Conservation (phyloP, 176 grass and related monocot genomes). For the Saccharum officinarum region DNA sequence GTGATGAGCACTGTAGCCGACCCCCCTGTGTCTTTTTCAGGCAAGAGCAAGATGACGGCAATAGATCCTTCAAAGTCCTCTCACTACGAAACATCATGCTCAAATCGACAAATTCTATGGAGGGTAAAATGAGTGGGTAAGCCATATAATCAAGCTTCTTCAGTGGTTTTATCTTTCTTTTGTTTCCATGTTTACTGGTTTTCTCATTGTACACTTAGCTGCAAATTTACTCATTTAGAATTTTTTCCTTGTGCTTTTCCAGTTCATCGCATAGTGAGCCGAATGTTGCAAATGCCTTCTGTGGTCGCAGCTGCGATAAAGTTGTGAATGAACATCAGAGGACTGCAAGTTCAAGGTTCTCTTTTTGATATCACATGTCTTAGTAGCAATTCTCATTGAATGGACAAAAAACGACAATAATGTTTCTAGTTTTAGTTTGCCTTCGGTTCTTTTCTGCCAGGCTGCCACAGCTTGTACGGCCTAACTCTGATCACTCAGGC, state of each 20-base stretch:
- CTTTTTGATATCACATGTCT: conserved; percentile 35
- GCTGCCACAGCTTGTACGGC: neutral
- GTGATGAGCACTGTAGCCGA: conserved; percentile 1
- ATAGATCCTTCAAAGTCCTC: conserved; percentile 58
- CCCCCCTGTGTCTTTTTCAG: conserved; percentile 44
- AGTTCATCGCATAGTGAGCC: conserved; percentile 88
- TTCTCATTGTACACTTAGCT: conserved; percentile 22
- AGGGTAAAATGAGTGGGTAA: conserved; percentile 74
- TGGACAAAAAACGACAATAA: conserved; percentile 12
- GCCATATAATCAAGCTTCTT: conserved; percentile 4
- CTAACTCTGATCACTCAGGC: neutral
- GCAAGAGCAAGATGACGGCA: conserved; percentile 76
- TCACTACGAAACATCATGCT: conserved; percentile 81
- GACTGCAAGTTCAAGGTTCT: conserved; percentile 95
- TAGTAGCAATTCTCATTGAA: neutral
- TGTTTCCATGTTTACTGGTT: conserved; percentile 15
- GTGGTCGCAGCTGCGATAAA: conserved; percentile 60
- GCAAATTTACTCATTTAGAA: conserved; percentile 22
- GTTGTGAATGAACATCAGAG: conserved; percentile 81
- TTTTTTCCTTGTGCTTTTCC: conserved; percentile 30
- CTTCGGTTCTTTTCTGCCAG: conserved; percentile 27
- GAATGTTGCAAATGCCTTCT: conserved; percentile 85
- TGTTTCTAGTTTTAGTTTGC: conserved; percentile 4
- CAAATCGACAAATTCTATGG: conserved; percentile 62
- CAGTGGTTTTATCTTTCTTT: neutral